Percentiles rank a stretch among this genome's conserved stretches.
phyloP scores from a whole-genome alignment of 306 rosid genomes.

The Dalbergia cochinchinensis region DNA sequence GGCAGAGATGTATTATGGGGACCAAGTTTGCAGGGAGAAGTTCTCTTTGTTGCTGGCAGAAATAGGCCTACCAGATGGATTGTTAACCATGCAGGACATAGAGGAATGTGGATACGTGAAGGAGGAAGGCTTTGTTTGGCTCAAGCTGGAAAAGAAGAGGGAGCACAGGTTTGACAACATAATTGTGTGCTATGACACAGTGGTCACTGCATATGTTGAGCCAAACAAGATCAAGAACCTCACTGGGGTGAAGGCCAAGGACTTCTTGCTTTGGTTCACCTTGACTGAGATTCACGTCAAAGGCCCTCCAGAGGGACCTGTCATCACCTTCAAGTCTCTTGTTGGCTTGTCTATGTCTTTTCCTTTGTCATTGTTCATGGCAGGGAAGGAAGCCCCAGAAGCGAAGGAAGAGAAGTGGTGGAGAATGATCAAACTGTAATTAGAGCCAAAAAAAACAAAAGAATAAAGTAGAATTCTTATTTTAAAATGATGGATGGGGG shows the following conservation, averaged over 20 bases:
- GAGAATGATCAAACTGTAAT: conserved; percentile 35
- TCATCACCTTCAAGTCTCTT: conserved; percentile 54
- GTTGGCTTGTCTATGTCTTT: conserved; percentile 59
- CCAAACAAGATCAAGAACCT: conserved; percentile 63
- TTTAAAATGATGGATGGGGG: not conserved
- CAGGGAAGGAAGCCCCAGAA: conserved; percentile 1
- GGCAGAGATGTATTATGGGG: conserved; percentile 58
- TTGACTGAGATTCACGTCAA: conserved; percentile 54
- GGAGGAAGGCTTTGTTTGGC: conserved; percentile 66
- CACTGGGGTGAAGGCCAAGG: conserved; percentile 63
- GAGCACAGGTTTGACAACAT: conserved; percentile 55
- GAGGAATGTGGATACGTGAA: conserved; percentile 62
- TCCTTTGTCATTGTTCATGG: conserved; percentile 43
- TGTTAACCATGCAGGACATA: conserved; percentile 50
- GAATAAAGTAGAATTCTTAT: not conserved
- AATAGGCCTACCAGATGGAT: conserved; percentile 56
- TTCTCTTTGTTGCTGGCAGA: conserved; percentile 51
- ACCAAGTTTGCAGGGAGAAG: conserved; percentile 53
- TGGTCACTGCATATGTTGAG: conserved; percentile 59
- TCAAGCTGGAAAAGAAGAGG: conserved; percentile 54
- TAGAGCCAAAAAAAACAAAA: not conserved
- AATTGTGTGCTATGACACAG: conserved; percentile 52
- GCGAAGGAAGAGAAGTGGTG: conserved; percentile 21
- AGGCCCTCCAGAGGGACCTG: conserved; percentile 39
- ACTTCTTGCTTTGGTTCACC: conserved; percentile 58